Conservation (phyloP, 257 asterid genomes). For the Mentha longifolia region DNA sequence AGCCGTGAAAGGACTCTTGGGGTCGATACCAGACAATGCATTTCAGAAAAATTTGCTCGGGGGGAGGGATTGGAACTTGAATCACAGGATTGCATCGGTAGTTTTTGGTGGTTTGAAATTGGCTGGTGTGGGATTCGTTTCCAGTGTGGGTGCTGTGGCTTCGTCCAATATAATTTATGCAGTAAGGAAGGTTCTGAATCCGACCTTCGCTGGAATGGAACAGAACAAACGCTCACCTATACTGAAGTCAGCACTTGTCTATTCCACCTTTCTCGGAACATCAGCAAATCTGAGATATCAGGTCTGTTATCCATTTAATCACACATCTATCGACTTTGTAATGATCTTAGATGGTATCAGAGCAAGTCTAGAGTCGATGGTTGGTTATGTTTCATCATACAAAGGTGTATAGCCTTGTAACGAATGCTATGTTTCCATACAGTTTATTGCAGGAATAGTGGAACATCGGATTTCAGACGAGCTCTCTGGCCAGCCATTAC, state of each 20-base stretch:
- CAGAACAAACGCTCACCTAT: slow-evolving; percentile 77
- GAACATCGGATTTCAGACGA: slow-evolving; percentile 21
- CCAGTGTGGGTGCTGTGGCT: slow-evolving; percentile 97
- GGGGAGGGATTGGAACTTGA: slow-evolving; percentile 86
- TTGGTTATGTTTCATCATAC: neutral
- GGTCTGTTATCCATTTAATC: slow-evolving; percentile 39
- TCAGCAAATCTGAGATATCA: slow-evolving; percentile 94
- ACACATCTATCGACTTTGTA: no score
- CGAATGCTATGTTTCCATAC: neutral
- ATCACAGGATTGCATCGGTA: slow-evolving; percentile 85
- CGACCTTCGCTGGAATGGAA: slow-evolving; percentile 49
- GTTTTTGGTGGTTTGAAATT: slow-evolving; percentile 86
- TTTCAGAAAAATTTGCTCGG: slow-evolving; percentile 82
- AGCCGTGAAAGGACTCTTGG: slow-evolving; percentile 80
- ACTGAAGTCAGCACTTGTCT: slow-evolving; percentile 80
- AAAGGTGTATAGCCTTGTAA: neutral
- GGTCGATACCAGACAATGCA: slow-evolving; percentile 95
- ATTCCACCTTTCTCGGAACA: slow-evolving; percentile 77
- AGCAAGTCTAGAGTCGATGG: no score
- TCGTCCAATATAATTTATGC: slow-evolving; percentile 70
- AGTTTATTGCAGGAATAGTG: slow-evolving; percentile 19
- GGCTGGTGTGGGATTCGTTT: slow-evolving; percentile 88
- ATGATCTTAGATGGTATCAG: no score
- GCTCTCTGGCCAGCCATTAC: slow-evolving; percentile 15
- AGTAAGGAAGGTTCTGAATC: slow-evolving; percentile 60